Base-by-base conservation (phyloP, 176 grass and related monocot genomes). In the Zoysia japonica region DNA sequence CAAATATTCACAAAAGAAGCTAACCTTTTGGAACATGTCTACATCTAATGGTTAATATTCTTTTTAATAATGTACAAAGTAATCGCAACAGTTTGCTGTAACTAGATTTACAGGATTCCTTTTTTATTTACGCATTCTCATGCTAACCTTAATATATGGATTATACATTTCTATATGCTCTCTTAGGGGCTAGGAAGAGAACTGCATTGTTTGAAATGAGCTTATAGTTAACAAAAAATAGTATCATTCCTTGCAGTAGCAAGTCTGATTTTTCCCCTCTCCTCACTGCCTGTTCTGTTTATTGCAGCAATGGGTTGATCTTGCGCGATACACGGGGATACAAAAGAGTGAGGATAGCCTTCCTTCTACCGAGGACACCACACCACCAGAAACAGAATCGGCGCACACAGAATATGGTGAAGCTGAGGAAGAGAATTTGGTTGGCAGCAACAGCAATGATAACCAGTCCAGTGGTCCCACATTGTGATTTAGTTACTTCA, bases 281-380 rank as follows among this genome's bases (percentile, higher is more conserved):
- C 51, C 37, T 75, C n/a, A 89, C 37, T 38, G 38, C 17, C 19
- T 39, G 11, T 74, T 65, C 53, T 78, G 15, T 79, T 72, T 77
- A 15, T 74, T 94, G 78, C 84, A 98, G 92, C 95, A 98, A 98
- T 98, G 95, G 95, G 13, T 98, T 65, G 95, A 98, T 92, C 90
- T 98, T 77, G 95, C 95, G 36, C 84, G 95, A 54, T 94, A 88
- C 82, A 92, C 90, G 11, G 95, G 92, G 57, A 14, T 98, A 69
- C 95, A 98, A 39, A 87, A 80, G 28, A 83, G 48, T 40, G 86
- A 84, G 46, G 91, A 85, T 62, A 70, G 77, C 57, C 47, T 60
- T 55, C 74, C 80, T 77, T 20, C 71, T 59, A 62, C 49, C 73
- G 89, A 84, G 72, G 68, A 49, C 64, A 54, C 70, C 48, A 70